phyloP scores from a whole-genome alignment of 2,329 filamentous ascomycete species.

The Alternaria panax region DNA sequence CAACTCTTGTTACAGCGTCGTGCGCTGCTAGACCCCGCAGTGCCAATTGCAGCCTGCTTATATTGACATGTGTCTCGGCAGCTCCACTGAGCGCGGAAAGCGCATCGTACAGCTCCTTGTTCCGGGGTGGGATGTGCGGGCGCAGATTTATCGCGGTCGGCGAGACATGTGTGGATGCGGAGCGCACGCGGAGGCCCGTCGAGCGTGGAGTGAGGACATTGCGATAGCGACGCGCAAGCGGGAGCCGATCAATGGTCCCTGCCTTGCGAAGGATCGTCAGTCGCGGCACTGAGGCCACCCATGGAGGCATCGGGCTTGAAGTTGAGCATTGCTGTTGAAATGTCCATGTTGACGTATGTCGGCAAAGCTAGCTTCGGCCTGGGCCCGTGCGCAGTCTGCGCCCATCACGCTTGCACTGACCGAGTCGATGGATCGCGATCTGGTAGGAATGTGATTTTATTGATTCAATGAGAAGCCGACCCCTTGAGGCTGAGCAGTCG shows the following conservation, averaged over 20 bases:
- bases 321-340: constrained; percentile 35
- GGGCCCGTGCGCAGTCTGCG: constrained; percentile 24
- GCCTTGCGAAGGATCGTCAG: constrained; percentile 33
- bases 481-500: constrained; percentile 17
- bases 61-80: constrained; percentile 68
- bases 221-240: constrained; percentile 34
- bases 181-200: constrained; percentile 36
- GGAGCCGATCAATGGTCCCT: constrained; percentile 37
- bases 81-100: constrained; percentile 68
- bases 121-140: constrained; percentile 60
- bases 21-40: constrained; percentile 67
- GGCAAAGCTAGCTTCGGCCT: constrained; percentile 37
- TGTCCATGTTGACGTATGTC: constrained; percentile 32
- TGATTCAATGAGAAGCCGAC: constrained; percentile 32
- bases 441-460: constrained; percentile 25
- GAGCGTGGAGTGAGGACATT: constrained; percentile 29
- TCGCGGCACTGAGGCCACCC: constrained; percentile 49
- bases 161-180: constrained; percentile 56
- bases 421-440: neutral
- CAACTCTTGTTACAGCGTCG: constrained; percentile 63
- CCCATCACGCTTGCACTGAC: neutral
- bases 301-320: constrained; percentile 53
- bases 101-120: constrained; percentile 65
- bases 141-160: constrained; percentile 62
- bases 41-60: constrained; percentile 75